Evolutionary conservation across 805 yeast genomes (phyloP).

Genomic region (Nakazawaea ishiwadae): DNA sequence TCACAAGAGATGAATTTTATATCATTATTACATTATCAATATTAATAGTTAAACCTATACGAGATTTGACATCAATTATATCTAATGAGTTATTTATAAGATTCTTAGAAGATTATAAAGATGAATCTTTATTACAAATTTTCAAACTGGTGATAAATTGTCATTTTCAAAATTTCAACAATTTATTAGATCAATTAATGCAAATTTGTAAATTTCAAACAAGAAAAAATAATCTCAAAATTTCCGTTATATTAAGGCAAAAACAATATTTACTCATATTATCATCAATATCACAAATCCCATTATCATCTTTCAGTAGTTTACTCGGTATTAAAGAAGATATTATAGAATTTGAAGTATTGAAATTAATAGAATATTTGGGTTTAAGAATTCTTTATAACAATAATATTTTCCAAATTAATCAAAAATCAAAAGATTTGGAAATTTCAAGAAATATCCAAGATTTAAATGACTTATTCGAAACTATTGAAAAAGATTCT

Average conservation of each 20-base stretch:
- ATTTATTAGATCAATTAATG: not conserved
- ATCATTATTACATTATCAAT: conserved; percentile 2
- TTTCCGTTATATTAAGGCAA: conserved; percentile 4
- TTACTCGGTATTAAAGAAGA: conserved; percentile 1
- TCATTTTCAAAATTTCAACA: conserved; percentile 1
- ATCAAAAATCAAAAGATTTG: not conserved
- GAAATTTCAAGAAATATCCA: not conserved
- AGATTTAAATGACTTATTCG: conserved; percentile 5
- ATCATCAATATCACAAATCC: not conserved
- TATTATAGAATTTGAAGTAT: not conserved
- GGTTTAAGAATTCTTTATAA: conserved; percentile 1
- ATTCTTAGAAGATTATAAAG: not conserved
- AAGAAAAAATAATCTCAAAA: not conserved
- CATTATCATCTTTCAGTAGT: not conserved
- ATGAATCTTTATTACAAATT: conserved; percentile 1
- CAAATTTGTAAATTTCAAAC: not conserved
- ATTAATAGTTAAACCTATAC: conserved; percentile 5
- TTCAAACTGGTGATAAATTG: not conserved
- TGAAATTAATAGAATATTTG: conserved; percentile 2
- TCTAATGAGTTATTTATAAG: conserved; percentile 1
- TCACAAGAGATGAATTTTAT: conserved; percentile 5
- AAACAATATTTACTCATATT: conserved; percentile 10
- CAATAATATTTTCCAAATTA: not conserved
- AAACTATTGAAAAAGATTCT: not conserved
- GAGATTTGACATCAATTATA: not conserved